These are phyloP conservation scores for Pinus tabuliformis DNA, from an alignment of 75 land plant species.

Conservation along the genomic window DNA sequence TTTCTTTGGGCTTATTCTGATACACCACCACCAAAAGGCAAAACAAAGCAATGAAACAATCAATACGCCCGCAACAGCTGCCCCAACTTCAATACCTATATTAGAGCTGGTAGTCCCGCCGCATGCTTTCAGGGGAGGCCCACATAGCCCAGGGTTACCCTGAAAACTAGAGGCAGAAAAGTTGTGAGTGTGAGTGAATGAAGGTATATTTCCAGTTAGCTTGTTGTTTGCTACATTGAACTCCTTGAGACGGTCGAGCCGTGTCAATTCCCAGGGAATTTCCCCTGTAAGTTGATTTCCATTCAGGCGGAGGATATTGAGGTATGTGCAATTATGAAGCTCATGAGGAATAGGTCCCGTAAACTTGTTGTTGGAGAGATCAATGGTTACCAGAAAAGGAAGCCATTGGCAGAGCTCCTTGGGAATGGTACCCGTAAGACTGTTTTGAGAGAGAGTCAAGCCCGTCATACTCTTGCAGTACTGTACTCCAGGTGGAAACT, in stretches of 20 bases:
- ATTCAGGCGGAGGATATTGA: constrained; percentile 61
- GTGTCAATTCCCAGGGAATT: constrained; percentile 51
- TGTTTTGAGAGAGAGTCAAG: constrained; percentile 72
- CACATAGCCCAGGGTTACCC: constrained; percentile 72
- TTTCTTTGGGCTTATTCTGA: constrained; percentile 18
- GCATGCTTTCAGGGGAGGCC: constrained; percentile 39
- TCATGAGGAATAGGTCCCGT: constrained; percentile 58
- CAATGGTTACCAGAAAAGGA: constrained; percentile 42
- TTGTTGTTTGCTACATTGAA: constrained; percentile 55
- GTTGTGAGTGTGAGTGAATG: not conserved
- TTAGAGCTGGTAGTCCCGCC: constrained; percentile 6
- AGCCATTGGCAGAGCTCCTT: constrained; percentile 32
- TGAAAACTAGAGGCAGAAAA: constrained; percentile 16
- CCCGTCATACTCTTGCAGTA: constrained; percentile 59
- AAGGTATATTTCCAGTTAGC: constrained; percentile 61
- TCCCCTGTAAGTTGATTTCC: constrained; percentile 55
- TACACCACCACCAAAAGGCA: constrained; percentile 56
- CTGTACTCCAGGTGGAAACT: constrained; percentile 55
- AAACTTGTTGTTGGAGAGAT: constrained; percentile 67
- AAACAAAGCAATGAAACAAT: constrained; percentile 31
- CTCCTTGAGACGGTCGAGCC: constrained; percentile 43
- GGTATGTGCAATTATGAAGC: constrained; percentile 36
- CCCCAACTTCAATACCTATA: constrained; percentile 19
- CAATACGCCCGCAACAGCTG: constrained; percentile 20
- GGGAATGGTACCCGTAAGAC: constrained; percentile 57